Base-by-base conservation (phyloP, 257 asterid species). In the Nicotiana tabacum region DNA sequence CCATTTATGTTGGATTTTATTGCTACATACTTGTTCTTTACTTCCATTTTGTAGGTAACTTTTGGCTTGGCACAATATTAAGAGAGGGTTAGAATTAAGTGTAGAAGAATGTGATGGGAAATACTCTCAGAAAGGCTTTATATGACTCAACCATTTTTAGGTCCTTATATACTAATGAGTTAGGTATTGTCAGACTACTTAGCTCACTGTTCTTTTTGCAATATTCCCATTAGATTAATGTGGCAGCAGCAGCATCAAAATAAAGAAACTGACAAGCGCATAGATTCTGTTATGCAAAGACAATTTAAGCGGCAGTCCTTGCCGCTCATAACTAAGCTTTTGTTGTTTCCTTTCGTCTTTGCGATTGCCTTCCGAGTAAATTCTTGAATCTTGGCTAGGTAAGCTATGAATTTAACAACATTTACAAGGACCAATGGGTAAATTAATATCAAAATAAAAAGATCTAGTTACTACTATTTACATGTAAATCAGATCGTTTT, bases 1-100 rank as follows among this genome's bases (percentile, higher is more conserved):
- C 69, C 90, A 82, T 89, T 84, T 21, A 85, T 68, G 83, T 16
- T 67, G 15, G 76, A 39, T 83, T 85, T 89, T 29, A 85, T 85
- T 10, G 64, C 57, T 68, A 82, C 65, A 64, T 37, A 85, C 61
- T 74, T 87, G 80, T 87, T 89, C 21, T 39, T 24, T 3, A 83
- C 66, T 82, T 78, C 85, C 87, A 88, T 88, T 21, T 61, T 56
- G 5, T 56, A 32, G 51, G 51, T n/a, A 69, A 0, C 56, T 9
- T 35, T 68, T 69, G n/a, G 61, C 7, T 72, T 72, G 13, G 1
- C 79, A 46, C 57, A 3, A 11, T 72, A 15, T 46, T 12, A 72
- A 24, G 12, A 13, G 6, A 43, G 21, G 79, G 24, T 2, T 0
- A 39, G 55, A 21, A 70, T n/a, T 24, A 37, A n/a, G 32, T 39